Conservation (phyloP, 2,329 filamentous ascomycete species). For the Aspergillus alliaceus region DNA sequence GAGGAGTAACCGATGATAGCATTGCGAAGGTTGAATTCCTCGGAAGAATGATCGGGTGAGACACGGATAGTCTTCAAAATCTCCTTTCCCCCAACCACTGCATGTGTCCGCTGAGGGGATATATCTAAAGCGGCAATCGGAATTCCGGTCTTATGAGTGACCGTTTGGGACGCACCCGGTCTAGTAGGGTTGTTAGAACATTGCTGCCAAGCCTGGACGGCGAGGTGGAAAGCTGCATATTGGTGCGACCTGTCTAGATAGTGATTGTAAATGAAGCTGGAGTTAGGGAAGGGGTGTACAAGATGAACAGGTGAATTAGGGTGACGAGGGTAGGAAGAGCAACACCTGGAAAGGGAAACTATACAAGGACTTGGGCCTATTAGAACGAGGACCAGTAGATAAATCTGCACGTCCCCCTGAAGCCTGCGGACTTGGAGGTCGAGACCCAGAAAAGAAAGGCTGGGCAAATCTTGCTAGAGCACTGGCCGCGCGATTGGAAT, state of each 20-base stretch:
- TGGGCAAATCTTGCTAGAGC: conserved; percentile 55
- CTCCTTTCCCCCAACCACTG: conserved; percentile 64
- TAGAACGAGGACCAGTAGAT: conserved; percentile 30
- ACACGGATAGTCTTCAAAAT: conserved; percentile 66
- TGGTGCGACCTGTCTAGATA: not conserved
- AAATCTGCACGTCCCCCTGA: conserved; percentile 32
- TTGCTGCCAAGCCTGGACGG: conserved; percentile 4
- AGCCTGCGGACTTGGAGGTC: conserved; percentile 54
- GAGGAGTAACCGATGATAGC: conserved; percentile 59
- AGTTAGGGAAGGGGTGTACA: not conserved
- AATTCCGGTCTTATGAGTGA: conserved; percentile 64
- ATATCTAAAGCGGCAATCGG: conserved; percentile 64
- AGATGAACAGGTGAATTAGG: conserved; percentile 4
- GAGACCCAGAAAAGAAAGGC: conserved; percentile 55
- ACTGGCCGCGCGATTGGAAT: conserved; percentile 47
- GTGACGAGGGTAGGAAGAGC: conserved; percentile 17
- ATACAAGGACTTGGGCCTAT: conserved; percentile 43
- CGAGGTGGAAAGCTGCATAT: conserved; percentile 4
- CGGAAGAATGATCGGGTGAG: conserved; percentile 56
- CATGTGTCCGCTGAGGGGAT: conserved; percentile 63
- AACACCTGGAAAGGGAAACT: conserved; percentile 18
- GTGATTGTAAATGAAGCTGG: not conserved
- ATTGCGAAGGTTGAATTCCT: conserved; percentile 64
- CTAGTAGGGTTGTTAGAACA: conserved; percentile 31
- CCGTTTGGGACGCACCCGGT: conserved; percentile 53